phyloP scores from a whole-genome alignment of 2,329 filamentous ascomycete genomes.

The Torrubiellomyces zombiae region DNA sequence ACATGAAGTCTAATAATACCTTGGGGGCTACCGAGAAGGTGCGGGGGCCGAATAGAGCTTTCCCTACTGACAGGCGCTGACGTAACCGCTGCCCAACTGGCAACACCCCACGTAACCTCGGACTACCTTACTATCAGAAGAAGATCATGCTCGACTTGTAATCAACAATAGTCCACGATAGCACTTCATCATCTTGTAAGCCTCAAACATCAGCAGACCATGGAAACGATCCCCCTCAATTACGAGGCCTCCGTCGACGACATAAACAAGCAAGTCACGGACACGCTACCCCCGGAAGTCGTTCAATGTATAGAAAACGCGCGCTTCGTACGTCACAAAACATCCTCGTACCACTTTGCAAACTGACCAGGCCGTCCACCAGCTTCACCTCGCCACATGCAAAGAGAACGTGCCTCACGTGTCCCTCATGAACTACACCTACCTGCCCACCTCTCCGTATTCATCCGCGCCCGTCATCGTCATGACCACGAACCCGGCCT shows the following conservation, averaged over 20 bases:
- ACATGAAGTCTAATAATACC: no score
- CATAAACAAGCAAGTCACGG: constrained; percentile 52
- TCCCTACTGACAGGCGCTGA: no score
- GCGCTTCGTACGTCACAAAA: constrained; percentile 63
- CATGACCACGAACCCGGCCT: constrained; percentile 75
- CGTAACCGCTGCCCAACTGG: no score
- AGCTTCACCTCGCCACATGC: constrained; percentile 94
- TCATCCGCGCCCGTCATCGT: constrained; percentile 66
- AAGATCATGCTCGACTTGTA: no score
- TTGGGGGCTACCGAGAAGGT: no score
- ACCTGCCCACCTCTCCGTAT: constrained; percentile 64
- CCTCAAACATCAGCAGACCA: constrained; percentile 13
- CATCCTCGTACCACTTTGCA: no score
- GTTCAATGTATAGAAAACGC: constrained; percentile 86
- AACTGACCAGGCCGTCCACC: no score
- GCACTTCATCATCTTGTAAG: constrained; percentile 4
- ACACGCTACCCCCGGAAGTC: constrained; percentile 65
- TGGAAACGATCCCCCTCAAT: constrained; percentile 54
- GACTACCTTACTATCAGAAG: no score
- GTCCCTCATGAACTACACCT: constrained; percentile 98
- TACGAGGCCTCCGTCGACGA: constrained; percentile 61
- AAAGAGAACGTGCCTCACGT: constrained; percentile 73
- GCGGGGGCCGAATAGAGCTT: no score
- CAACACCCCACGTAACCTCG: no score
- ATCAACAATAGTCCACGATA: no score